Evolutionary conservation across 805 yeast species (phyloP).

Genomic region (Zygosaccharomyces bisporus): DNA sequence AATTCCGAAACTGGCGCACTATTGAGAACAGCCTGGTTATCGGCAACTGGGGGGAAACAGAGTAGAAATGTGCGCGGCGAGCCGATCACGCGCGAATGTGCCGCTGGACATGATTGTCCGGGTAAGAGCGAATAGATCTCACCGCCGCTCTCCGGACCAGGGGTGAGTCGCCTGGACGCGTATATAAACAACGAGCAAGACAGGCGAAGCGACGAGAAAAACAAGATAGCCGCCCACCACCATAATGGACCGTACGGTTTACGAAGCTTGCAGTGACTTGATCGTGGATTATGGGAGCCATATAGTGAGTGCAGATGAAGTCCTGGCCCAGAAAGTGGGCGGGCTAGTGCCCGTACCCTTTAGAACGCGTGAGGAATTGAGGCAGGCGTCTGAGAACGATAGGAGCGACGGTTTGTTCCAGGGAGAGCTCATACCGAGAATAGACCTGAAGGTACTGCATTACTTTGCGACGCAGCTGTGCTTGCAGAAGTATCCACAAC

Average conservation of each 20-base stretch:
- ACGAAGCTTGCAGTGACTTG: slow-evolving; percentile 32
- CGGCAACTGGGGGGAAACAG: background rate
- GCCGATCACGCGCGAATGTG: no score
- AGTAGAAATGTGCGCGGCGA: background rate
- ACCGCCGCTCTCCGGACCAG: background rate
- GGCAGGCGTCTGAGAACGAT: slow-evolving; percentile 21
- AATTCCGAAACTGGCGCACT: background rate
- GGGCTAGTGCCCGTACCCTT: slow-evolving; percentile 34
- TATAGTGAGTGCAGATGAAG: slow-evolving; percentile 33
- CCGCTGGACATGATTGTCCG: no score
- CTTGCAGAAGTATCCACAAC: slow-evolving; percentile 30
- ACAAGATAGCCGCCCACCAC: slow-evolving; percentile 5
- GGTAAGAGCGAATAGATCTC: no score
- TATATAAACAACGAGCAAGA: background rate
- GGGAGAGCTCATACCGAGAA: slow-evolving; percentile 29
- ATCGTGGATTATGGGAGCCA: slow-evolving; percentile 26
- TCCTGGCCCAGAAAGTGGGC: slow-evolving; percentile 27
- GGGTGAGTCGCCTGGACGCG: background rate
- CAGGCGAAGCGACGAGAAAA: background rate
- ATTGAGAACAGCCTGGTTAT: background rate
- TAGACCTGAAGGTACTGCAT: slow-evolving; percentile 37
- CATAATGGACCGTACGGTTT: slow-evolving; percentile 30
- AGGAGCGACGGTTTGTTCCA: slow-evolving; percentile 25
- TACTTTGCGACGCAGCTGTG: slow-evolving; percentile 36
- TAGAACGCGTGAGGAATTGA: slow-evolving; percentile 30